Evolutionary conservation across 2,329 filamentous ascomycete species (phyloP).

Genomic region (Corinectria fuckeliana): DNA sequence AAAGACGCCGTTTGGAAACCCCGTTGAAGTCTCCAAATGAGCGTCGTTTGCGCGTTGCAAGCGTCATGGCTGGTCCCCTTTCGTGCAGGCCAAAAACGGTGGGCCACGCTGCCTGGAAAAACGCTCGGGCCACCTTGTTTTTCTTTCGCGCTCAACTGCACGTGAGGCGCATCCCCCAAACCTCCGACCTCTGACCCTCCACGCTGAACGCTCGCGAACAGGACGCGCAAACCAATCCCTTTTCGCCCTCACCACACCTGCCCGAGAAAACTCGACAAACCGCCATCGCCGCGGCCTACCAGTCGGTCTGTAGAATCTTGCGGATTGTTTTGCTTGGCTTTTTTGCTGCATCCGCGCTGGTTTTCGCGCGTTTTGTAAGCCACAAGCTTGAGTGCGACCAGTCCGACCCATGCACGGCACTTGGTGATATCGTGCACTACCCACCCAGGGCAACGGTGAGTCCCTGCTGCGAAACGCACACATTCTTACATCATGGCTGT

Average conservation of each 20-base stretch:
- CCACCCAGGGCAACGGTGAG: conserved; percentile 32
- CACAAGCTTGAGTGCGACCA: conserved; percentile 33
- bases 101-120: conserved; percentile 31
- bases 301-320: background rate
- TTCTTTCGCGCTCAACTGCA: conserved; percentile 33
- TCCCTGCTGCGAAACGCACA: conserved; percentile 14
- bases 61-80: conserved; percentile 17
- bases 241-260: conserved; percentile 21
- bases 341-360: conserved; percentile 26
- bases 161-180: conserved; percentile 32
- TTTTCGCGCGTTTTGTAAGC: conserved; percentile 34
- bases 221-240: conserved; percentile 32
- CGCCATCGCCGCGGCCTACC: conserved; percentile 12
- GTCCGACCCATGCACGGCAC: conserved; percentile 35
- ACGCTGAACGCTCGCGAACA: conserved; percentile 25
- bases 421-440: conserved; percentile 34
- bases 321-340: background rate
- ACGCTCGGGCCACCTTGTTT: conserved; percentile 33
- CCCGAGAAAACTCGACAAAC: conserved; percentile 7
- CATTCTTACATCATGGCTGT: background rate
- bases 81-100: conserved; percentile 16
- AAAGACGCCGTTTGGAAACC: conserved; percentile 17
- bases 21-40: conserved; percentile 22
- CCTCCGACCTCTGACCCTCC: conserved; percentile 22
- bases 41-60: conserved; percentile 23